Evolutionary conservation across 2,329 filamentous ascomycete species (phyloP).

Genomic region (Nemania sp.): DNA sequence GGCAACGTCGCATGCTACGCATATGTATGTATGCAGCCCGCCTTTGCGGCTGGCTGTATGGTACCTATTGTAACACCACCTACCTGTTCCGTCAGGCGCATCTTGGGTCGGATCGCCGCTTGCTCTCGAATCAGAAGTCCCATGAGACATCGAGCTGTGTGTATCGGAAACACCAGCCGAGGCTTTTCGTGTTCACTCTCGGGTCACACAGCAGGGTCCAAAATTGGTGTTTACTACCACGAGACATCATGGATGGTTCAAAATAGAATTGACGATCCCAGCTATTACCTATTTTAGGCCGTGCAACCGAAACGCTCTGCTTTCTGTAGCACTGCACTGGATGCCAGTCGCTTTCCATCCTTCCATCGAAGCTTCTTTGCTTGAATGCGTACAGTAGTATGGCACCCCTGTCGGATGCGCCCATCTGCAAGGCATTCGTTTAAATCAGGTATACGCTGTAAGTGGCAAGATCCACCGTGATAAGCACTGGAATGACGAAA

Average conservation of each 20-base stretch:
- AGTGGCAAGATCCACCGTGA: too few species aligned
- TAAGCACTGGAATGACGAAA: too few species aligned
- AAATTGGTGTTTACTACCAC: neutral
- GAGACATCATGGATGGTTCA: neutral
- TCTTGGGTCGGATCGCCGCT: neutral
- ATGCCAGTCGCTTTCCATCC: neutral
- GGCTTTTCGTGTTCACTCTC: neutral
- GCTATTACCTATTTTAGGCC: constrained; percentile 5
- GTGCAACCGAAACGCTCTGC: constrained; percentile 2
- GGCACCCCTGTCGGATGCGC: too few species aligned
- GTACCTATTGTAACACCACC: constrained; percentile 10
- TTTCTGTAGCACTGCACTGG: neutral
- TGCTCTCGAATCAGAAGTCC: constrained; percentile 14
- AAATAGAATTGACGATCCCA: constrained; percentile 4
- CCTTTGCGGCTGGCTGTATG: constrained; percentile 15
- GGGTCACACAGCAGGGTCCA: constrained; percentile 1
- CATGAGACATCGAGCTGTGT: neutral
- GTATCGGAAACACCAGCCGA: neutral
- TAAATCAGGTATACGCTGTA: too few species aligned
- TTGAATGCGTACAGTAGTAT: too few species aligned
- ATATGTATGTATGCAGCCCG: constrained; percentile 1
- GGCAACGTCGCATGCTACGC: too few species aligned
- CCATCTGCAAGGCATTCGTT: too few species aligned
- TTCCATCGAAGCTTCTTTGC: neutral
- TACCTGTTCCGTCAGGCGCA: constrained; percentile 1